Evolutionary conservation across 805 yeast genomes (phyloP).

Genomic region (Hanseniaspora meyeri): DNA sequence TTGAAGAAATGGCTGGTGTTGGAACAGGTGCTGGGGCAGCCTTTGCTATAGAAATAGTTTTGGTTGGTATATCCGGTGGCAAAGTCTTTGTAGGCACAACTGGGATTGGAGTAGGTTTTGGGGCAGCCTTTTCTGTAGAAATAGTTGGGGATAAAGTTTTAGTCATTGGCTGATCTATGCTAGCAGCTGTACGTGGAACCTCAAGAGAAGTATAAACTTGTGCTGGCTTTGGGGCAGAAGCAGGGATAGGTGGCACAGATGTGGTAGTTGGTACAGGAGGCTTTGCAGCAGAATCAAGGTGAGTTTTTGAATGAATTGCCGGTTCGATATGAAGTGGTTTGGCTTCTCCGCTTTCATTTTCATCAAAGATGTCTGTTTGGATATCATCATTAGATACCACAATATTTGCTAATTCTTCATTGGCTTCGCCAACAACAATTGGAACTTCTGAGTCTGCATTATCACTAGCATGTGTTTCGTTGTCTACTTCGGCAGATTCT

Average conservation of each 20-base stretch:
- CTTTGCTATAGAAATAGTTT: conserved; percentile 5
- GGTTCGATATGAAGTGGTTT: background rate
- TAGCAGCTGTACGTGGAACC: background rate
- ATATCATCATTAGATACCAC: background rate
- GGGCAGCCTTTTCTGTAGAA: conserved; percentile 4
- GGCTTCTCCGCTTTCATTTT: background rate
- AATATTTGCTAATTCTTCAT: too few relatives aligned
- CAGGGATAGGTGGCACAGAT: conserved; percentile 11
- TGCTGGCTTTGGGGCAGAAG: conserved; percentile 20
- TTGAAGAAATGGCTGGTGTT: background rate
- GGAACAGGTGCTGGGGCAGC: background rate
- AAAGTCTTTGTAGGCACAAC: conserved; percentile 4
- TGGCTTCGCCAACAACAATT: background rate
- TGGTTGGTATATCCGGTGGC: conserved; percentile 14
- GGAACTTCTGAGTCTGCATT: too few relatives aligned
- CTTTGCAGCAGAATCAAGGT: background rate
- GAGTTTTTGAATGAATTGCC: background rate
- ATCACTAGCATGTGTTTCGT: background rate
- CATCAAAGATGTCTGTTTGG: background rate
- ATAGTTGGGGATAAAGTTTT: conserved; percentile 2
- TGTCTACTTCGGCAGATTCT: background rate
- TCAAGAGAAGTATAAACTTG: background rate
- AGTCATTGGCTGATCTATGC: background rate
- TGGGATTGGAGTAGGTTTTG: conserved; percentile 8
- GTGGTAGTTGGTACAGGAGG: conserved; percentile 1